phyloP scores from a whole-genome alignment of 148 eudicot species.

The Silene latifolia region DNA sequence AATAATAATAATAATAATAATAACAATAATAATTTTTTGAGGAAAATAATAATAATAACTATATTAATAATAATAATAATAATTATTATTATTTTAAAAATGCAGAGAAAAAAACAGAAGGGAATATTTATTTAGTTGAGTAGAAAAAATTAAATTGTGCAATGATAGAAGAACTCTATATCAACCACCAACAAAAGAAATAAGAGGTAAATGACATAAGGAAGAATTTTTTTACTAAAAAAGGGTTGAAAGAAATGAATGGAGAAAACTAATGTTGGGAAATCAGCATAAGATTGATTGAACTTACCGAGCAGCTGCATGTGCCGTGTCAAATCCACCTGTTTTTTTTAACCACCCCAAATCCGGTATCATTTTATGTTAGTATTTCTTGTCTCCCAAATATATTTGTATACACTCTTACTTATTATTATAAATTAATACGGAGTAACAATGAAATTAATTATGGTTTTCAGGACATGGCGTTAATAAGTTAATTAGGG shows the following conservation, averaged over 20 bases:
- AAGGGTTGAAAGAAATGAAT: neutral
- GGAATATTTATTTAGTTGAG: too few species aligned
- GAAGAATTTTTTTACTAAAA: conserved; percentile 1
- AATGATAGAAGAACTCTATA: neutral
- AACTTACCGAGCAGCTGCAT: conserved; percentile 94
- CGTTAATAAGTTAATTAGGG: too few species aligned
- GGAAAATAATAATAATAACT: too few species aligned
- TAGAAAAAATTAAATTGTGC: neutral
- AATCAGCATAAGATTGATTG: conserved; percentile 15
- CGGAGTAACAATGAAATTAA: too few species aligned
- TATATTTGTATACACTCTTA: neutral
- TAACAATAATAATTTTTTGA: too few species aligned
- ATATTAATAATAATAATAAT: too few species aligned
- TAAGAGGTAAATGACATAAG: neutral
- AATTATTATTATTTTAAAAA: too few species aligned
- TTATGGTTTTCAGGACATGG: too few species aligned
- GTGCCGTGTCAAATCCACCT: conserved; percentile 99
- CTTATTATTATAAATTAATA: neutral
- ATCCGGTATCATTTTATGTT: conserved; percentile 20
- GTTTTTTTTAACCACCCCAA: conserved; percentile 22
- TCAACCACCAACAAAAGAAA: conserved; percentile 8
- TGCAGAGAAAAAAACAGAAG: too few species aligned
- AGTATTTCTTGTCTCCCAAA: conserved; percentile 3
- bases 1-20: too few species aligned
- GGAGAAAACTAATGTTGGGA: conserved; percentile 9